Base-by-base conservation (phyloP, 371 early-diverging fungal genomes). In the Zychaea mexicana region DNA sequence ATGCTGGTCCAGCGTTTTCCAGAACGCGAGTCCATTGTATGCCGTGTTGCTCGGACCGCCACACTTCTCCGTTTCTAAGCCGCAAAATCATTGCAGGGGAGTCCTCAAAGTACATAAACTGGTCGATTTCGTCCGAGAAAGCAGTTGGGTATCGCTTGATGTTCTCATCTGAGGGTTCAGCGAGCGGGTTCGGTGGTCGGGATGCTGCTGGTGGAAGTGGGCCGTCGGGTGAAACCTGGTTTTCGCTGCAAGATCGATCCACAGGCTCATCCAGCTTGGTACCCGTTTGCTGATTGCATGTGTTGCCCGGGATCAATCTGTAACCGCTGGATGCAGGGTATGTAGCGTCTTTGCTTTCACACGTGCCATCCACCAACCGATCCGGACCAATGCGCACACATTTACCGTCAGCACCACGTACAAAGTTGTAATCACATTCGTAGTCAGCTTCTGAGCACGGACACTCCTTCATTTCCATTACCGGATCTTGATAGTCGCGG, bases 351-450 rank as follows among this genome's bases (percentile, higher is more conserved):
- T 71, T 74, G 31, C 75, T 73, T 33, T 66, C 81, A 73, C 93
- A 94, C 17, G 73, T 57, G 53, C 80, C 86, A 2, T 68, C 70
- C 3, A 85, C 76, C 15, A 92, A 73, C 7, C 65, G 64, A 65
- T 86, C 85, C 27, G 76, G 70, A 5, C 87, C 90, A 12, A 71
- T 67, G 49, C 82, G 81, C 7, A 74, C 71, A 72, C 94, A 94
- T 30, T 76, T 62, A 15, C 86, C 85, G 49, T 80, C 68, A 0
- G 30, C 64, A 61, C 86, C 68, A 3, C 83, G 85, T 17, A 83
- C 84, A 74, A 88, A 96, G 68, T 92, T 89, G 67, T 85, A 91
- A 71, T 96, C 96, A 71, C 98, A 98, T 78, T 97, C 97, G 67
- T 86, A 97, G 74, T 98, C 98, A 26, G 83, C 84, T 36, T 82